Conservation (phyloP, 345 rosid genomes). For the Mallotus nudiflorus region DNA sequence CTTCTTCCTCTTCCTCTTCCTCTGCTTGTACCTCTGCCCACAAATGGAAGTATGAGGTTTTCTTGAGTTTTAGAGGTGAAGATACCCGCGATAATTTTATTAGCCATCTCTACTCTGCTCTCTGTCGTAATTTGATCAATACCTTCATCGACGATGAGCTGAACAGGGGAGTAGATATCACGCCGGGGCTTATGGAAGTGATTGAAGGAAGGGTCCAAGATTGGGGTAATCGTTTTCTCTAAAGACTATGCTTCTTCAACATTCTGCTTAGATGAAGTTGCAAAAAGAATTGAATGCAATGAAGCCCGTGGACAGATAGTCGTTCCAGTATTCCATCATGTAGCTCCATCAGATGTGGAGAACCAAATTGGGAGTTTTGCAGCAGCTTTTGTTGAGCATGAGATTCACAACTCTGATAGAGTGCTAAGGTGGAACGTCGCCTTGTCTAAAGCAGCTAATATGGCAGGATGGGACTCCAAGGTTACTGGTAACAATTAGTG, state of each 20-base stretch:
- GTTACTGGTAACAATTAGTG: conserved; percentile 18
- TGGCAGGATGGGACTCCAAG: conserved; percentile 15
- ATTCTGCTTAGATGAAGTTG: conserved; percentile 16
- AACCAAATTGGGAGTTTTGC: background rate
- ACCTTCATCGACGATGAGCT: conserved; percentile 13
- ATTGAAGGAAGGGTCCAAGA: background rate
- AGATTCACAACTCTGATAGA: background rate
- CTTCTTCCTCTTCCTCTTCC: conserved; percentile 6
- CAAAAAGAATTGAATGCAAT: conserved; percentile 3
- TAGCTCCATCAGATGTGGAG: conserved; percentile 9
- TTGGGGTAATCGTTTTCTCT: conserved; percentile 10
- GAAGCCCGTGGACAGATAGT: conserved; percentile 1
- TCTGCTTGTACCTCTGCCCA: background rate
- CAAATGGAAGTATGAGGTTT: conserved; percentile 17
- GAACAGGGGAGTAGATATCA: conserved; percentile 6
- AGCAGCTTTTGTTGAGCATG: conserved; percentile 1
- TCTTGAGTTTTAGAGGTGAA: conserved; percentile 24
- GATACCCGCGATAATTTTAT: conserved; percentile 20
- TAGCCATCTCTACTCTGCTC: conserved; percentile 14
- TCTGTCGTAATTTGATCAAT: background rate
- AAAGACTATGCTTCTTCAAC: conserved; percentile 12
- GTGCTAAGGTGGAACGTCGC: conserved; percentile 17
- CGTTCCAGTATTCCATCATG: conserved; percentile 1
- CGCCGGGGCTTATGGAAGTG: background rate
- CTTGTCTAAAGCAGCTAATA: conserved; percentile 1